Conservation (phyloP, 495 filamentous ascomycete genomes). For the Durotheca rogersii region DNA sequence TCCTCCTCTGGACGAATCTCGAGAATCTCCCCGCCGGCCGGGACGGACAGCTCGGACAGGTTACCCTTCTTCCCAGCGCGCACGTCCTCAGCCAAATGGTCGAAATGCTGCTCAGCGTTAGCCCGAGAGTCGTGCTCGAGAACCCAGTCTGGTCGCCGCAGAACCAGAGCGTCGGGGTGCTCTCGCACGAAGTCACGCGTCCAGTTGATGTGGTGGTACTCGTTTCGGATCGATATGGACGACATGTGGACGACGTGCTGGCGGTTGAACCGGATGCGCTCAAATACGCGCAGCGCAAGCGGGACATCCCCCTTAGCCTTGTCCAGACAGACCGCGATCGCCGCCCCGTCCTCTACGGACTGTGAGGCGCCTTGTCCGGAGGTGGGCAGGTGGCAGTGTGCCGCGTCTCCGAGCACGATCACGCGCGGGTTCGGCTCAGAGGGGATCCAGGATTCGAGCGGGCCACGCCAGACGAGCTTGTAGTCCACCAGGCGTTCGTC, state of each 20-base stretch:
- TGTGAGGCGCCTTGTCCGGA: conserved; percentile 61
- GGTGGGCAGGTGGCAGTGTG: conserved; percentile 65
- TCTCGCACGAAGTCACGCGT: not conserved
- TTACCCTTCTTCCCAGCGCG: not conserved
- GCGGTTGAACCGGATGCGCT: conserved; percentile 19
- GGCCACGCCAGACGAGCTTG: conserved; percentile 63
- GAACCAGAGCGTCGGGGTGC: not conserved
- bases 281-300: conserved; percentile 33
- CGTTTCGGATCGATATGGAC: not conserved
- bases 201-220: not conserved
- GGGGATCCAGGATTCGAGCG: conserved; percentile 59
- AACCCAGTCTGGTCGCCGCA: not conserved
- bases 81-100: not conserved
- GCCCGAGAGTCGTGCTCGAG: not conserved
- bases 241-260: not conserved
- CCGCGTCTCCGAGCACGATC: conserved; percentile 60
- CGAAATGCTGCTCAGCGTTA: not conserved
- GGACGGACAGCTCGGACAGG: not conserved
- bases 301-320: conserved; percentile 19
- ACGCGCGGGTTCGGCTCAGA: conserved; percentile 50
- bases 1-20: too few relatives aligned
- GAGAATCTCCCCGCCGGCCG: not conserved
- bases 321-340: conserved; percentile 55
- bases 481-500: conserved; percentile 55
- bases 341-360: conserved; percentile 64